A percentile compares a stretch with the other conserved stretches of the same genome.
phyloP scores from a whole-genome alignment of 108 stramenopile species.

The Nitzschia palea region DNA sequence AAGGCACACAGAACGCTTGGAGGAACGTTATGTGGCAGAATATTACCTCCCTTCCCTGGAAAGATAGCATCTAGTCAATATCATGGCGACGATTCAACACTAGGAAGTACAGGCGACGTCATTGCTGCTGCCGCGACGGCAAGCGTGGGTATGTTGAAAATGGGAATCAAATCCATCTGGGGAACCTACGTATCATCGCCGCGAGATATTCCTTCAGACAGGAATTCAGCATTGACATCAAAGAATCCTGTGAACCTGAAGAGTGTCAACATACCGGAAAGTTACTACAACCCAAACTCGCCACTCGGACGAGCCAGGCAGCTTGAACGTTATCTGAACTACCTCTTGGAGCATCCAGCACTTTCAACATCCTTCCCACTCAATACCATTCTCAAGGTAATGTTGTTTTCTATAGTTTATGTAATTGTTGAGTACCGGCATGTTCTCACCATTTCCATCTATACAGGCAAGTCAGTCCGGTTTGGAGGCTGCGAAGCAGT shows the following conservation, averaged over 20 bases:
- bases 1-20: slow-evolving; percentile 71
- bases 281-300: slow-evolving; percentile 59
- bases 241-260: not conserved
- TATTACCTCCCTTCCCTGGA: slow-evolving; percentile 75
- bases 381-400: slow-evolving; percentile 73
- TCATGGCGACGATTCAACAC: slow-evolving; percentile 20
- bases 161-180: slow-evolving; percentile 67
- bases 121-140: slow-evolving; percentile 43
- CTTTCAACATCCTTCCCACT: slow-evolving; percentile 84
- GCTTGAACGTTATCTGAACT: slow-evolving; percentile 81
- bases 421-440: too few species aligned
- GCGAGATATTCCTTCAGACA: not conserved
- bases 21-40: slow-evolving; percentile 82
- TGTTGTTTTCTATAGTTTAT: not conserved
- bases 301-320: slow-evolving; percentile 45
- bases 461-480: slow-evolving; percentile 83
- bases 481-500: slow-evolving; percentile 78
- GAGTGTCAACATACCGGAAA: slow-evolving; percentile 31
- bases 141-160: slow-evolving; percentile 66
- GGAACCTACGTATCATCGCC: slow-evolving; percentile 42
- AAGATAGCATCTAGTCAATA: not conserved
- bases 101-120: slow-evolving; percentile 56
- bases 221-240: slow-evolving; percentile 13
- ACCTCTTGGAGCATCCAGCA: slow-evolving; percentile 77
- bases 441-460: not conserved